These are phyloP conservation scores for Fusarium sp. DNA, from an alignment of 2,329 filamentous ascomycete species.

Conservation along the genomic window DNA sequence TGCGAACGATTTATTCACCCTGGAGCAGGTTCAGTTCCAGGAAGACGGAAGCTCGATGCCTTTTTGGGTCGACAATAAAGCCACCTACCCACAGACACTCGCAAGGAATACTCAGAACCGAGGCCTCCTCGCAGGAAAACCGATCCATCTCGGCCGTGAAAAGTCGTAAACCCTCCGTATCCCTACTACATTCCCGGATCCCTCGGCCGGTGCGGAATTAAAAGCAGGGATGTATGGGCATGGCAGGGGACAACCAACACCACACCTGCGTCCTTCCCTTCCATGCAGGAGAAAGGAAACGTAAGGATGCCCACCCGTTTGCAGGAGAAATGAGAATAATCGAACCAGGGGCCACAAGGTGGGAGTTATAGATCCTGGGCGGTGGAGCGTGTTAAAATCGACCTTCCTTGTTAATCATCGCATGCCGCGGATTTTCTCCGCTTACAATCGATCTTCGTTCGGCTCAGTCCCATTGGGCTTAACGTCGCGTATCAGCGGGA, in stretches of 20 bases:
- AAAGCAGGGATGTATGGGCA: not conserved
- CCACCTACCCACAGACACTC: not conserved
- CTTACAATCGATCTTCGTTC: constrained; percentile 1
- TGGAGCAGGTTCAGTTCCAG: not conserved
- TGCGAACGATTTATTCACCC: not conserved
- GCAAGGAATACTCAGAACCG: not conserved
- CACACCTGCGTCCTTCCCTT: not conserved
- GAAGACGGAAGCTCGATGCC: not conserved
- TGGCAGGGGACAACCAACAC: not conserved
- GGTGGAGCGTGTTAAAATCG: constrained; percentile 1
- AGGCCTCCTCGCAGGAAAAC: not conserved
- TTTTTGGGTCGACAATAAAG: constrained; percentile 4
- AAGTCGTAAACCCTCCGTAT: not conserved
- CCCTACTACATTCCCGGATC: not conserved
- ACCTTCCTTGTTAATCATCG: not conserved
- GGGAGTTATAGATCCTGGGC: not conserved
- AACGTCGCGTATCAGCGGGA: not conserved
- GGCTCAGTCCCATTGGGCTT: not conserved
- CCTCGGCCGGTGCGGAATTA: not conserved
- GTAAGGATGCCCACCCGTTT: not conserved
- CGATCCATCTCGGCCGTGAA: not conserved
- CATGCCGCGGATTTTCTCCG: not conserved
- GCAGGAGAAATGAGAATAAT: not conserved
- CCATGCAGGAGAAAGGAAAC: not conserved
- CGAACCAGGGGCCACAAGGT: not conserved